A percentile compares a stretch with the other conserved stretches of the same genome.
phyloP scores from a whole-genome alignment of 768 basidiomycete genomes.

The Agaricus subrufescens region DNA sequence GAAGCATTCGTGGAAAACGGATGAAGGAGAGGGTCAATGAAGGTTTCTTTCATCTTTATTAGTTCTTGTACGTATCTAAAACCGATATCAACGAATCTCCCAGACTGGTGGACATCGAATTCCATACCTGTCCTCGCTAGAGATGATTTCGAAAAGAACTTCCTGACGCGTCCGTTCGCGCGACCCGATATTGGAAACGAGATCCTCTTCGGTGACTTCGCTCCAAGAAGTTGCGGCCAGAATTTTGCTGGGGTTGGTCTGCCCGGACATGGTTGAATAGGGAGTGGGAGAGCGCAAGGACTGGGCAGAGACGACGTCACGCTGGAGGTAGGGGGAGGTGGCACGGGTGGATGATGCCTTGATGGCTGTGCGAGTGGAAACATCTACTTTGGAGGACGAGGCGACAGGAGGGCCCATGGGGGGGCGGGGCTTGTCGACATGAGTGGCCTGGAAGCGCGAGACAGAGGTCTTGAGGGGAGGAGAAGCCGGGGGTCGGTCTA shows the following conservation, averaged over 20 bases:
- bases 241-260: slow-evolving; percentile 62
- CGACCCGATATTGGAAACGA: slow-evolving; percentile 89
- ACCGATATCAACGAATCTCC: slow-evolving; percentile 11
- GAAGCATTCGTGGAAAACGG: slow-evolving; percentile 55
- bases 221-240: slow-evolving; percentile 85
- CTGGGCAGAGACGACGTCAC: slow-evolving; percentile 50
- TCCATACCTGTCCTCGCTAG: slow-evolving; percentile 86
- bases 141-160: slow-evolving; percentile 94
- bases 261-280: slow-evolving; percentile 71
- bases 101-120: slow-evolving; percentile 1
- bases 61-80: slow-evolving; percentile 89
- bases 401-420: slow-evolving; percentile 59
- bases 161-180: slow-evolving; percentile 94
- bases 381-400: slow-evolving; percentile 61
- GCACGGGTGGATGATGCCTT: slow-evolving; percentile 61
- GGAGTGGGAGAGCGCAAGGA: slow-evolving; percentile 80
- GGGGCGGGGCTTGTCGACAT: slow-evolving; percentile 64
- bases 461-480: slow-evolving; percentile 59
- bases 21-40: slow-evolving; percentile 86
- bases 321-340: slow-evolving; percentile 55
- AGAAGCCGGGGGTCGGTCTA: slow-evolving; percentile 21
- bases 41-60: slow-evolving; percentile 88
- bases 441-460: slow-evolving; percentile 71
- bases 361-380: slow-evolving; percentile 29
- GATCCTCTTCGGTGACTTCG: slow-evolving; percentile 90